Conservation (phyloP, 2,329 filamentous ascomycete species). For the Phialophora macrospora region DNA sequence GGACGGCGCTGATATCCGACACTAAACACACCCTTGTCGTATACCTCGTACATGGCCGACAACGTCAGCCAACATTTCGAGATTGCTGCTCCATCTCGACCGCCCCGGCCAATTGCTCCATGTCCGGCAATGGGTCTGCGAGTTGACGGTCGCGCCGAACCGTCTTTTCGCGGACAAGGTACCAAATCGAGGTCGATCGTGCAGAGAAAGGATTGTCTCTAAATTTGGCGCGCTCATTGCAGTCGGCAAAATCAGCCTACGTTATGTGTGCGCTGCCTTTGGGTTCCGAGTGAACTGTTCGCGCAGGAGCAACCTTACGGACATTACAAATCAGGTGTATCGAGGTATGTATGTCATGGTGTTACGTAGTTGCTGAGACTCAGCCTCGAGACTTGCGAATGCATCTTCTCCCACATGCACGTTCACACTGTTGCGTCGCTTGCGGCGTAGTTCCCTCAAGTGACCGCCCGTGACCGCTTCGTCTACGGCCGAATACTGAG, state of each 20-base stretch:
- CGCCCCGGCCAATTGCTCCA: slow-evolving; percentile 6
- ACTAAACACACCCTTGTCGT: not conserved
- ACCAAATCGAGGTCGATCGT: not conserved
- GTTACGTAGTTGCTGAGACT: slow-evolving; percentile 6
- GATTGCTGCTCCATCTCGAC: slow-evolving; percentile 9
- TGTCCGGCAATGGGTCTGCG: not conserved
- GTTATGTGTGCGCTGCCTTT: not conserved
- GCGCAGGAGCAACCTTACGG: not conserved
- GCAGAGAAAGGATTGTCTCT: slow-evolving; percentile 10
- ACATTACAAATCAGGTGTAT: slow-evolving; percentile 1
- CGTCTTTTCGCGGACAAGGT: slow-evolving; percentile 4
- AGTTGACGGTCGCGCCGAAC: slow-evolving; percentile 14
- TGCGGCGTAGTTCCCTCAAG: not conserved
- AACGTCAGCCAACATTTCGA: slow-evolving; percentile 11
- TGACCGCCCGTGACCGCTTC: not conserved
- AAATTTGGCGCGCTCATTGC: slow-evolving; percentile 4
- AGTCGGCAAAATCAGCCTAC: not conserved
- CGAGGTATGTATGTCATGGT: not conserved
- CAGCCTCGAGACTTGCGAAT: slow-evolving; percentile 26
- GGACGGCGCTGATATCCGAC: slow-evolving; percentile 25
- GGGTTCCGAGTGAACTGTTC: not conserved
- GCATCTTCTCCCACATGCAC: not conserved
- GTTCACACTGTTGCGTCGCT: not conserved
- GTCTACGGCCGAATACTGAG: not conserved
- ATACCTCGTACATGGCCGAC: not conserved